These are phyloP conservation scores for Fusarium tricinctum DNA, from an alignment of 2,329 filamentous ascomycete species.

Conservation along the genomic window DNA sequence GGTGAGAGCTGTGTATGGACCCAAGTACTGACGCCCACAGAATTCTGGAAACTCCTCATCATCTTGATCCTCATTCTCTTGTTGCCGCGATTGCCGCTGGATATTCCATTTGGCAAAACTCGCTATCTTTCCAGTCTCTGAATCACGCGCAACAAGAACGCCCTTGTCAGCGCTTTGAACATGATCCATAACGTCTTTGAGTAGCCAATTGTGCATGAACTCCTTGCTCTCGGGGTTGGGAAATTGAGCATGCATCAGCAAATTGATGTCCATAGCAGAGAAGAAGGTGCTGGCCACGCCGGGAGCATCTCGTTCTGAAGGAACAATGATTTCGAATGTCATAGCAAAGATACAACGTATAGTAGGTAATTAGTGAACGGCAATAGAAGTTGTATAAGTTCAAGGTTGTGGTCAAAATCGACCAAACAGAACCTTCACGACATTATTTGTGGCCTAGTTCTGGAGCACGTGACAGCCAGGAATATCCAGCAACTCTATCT, in stretches of 20 bases:
- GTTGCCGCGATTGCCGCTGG: slow-evolving; percentile 38
- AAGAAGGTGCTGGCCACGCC: slow-evolving; percentile 54
- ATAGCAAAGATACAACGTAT: slow-evolving; percentile 32
- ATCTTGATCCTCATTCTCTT: slow-evolving; percentile 32
- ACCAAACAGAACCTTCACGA: slow-evolving; percentile 37
- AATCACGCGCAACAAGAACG: slow-evolving; percentile 54
- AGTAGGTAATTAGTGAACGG: neutral
- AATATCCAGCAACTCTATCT: neutral
- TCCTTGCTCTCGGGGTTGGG: slow-evolving; percentile 51
- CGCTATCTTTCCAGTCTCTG: slow-evolving; percentile 48
- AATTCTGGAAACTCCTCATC: slow-evolving; percentile 51
- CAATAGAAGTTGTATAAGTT: slow-evolving; percentile 7
- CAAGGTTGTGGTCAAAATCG: slow-evolving; percentile 15
- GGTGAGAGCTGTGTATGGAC: slow-evolving; percentile 52
- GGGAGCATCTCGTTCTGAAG: slow-evolving; percentile 46
- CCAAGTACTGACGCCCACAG: slow-evolving; percentile 52
- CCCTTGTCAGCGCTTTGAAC: slow-evolving; percentile 48
- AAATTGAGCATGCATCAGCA: slow-evolving; percentile 58
- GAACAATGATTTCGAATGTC: slow-evolving; percentile 48
- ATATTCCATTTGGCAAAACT: slow-evolving; percentile 57
- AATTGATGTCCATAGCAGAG: slow-evolving; percentile 57
- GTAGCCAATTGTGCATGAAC: slow-evolving; percentile 52
- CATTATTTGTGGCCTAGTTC: slow-evolving; percentile 21
- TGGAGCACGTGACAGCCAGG: slow-evolving; percentile 29
- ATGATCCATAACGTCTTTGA: slow-evolving; percentile 51